phyloP scores from a whole-genome alignment of 148 eudicot genomes.

The Dysphania ambrosioides region DNA sequence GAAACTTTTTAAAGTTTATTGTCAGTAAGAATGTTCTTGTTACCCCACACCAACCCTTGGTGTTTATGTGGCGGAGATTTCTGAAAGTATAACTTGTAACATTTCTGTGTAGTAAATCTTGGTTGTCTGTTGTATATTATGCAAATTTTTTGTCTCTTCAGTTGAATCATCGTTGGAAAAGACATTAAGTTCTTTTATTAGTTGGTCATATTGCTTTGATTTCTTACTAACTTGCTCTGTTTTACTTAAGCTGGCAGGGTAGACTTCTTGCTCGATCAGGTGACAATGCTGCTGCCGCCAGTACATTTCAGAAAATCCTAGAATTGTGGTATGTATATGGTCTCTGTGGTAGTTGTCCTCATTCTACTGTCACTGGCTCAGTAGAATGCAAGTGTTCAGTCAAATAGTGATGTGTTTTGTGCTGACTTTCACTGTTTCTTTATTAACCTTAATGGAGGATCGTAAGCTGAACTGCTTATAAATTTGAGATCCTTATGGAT shows the following conservation, averaged over 20 bases:
- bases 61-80: neutral
- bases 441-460: neutral
- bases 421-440: neutral
- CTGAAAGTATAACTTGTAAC: neutral
- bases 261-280: conserved; percentile 95
- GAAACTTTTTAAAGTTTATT: neutral
- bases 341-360: neutral
- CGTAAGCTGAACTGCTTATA: neutral
- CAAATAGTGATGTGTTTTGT: neutral
- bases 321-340: conserved; percentile 63
- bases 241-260: conserved; percentile 98
- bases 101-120: neutral
- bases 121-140: no score
- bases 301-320: conserved; percentile 67
- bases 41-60: neutral
- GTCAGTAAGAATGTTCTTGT: neutral
- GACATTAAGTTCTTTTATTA: neutral
- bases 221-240: conserved; percentile 50
- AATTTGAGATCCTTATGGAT: neutral
- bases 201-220: conserved; percentile 2
- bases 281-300: conserved; percentile 75
- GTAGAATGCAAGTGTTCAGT: neutral
- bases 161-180: neutral
- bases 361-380: neutral
- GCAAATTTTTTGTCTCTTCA: neutral